A percentile compares a stretch with the other conserved stretches of the same genome.
Conservation (phyloP, 208 protist species). For the Wallacemonas sp. region DNA sequence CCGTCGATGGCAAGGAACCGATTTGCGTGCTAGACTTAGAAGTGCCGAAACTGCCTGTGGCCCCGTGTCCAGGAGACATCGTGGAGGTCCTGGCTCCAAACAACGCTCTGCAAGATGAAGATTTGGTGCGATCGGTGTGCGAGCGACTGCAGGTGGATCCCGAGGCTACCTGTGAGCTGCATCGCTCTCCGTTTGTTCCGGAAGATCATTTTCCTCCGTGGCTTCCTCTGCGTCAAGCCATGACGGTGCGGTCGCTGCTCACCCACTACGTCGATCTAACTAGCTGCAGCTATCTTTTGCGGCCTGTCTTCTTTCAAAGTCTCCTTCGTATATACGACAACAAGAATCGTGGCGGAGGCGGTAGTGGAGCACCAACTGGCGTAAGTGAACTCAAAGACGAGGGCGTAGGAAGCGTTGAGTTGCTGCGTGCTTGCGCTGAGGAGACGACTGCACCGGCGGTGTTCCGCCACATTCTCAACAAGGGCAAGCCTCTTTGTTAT, state of each 20-base stretch:
- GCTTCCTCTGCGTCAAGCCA: slow-evolving; percentile 58
- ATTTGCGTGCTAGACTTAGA: slow-evolving; percentile 32
- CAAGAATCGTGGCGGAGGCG: slow-evolving; percentile 19
- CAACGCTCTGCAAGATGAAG: slow-evolving; percentile 7
- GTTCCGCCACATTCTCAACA: slow-evolving; percentile 58
- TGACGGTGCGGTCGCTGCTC: slow-evolving; percentile 71
- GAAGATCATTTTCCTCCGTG: slow-evolving; percentile 78
- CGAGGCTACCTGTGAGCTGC: slow-evolving; percentile 58
- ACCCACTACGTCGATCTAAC: slow-evolving; percentile 81
- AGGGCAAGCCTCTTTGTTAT: slow-evolving; percentile 54
- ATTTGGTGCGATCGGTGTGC: slow-evolving; percentile 69
- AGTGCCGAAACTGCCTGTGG: slow-evolving; percentile 1
- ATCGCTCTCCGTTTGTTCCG: slow-evolving; percentile 80
- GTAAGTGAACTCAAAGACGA: not conserved
- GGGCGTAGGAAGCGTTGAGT: slow-evolving; percentile 29
- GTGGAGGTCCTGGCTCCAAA: slow-evolving; percentile 83
- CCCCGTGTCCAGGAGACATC: slow-evolving; percentile 59
- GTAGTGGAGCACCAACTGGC: not conserved
- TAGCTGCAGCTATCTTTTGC: slow-evolving; percentile 80
- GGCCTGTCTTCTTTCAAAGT: slow-evolving; percentile 73
- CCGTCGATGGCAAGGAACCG: not conserved
- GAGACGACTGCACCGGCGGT: slow-evolving; percentile 40
- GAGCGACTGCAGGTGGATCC: slow-evolving; percentile 46
- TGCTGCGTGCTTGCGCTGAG: slow-evolving; percentile 58
- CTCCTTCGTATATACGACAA: slow-evolving; percentile 58